phyloP scores from a whole-genome alignment of 768 basidiomycete genomes.

The Boletellus ananiceps region DNA sequence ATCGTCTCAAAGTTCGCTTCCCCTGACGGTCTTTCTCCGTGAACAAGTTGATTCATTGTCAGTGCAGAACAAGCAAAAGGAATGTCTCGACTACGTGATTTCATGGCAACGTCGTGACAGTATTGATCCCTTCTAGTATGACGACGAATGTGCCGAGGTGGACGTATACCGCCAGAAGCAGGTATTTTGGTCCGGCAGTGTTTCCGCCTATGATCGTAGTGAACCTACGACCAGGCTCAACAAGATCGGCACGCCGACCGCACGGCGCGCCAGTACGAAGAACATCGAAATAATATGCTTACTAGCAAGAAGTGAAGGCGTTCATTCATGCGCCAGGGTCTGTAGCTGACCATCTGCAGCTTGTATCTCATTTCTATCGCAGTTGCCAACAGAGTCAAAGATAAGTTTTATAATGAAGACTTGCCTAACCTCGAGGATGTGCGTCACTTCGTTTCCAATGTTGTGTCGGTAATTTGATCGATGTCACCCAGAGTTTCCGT shows the following conservation, averaged over 20 bases:
- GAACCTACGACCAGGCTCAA: constrained; percentile 41
- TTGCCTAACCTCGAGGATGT: constrained; percentile 71
- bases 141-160: constrained; percentile 71
- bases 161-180: constrained; percentile 77
- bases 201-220: background rate
- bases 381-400: constrained; percentile 64
- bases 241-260: constrained; percentile 78
- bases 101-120: background rate
- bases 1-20: constrained; percentile 60
- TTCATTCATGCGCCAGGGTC: background rate
- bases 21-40: background rate
- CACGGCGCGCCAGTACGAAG: constrained; percentile 67
- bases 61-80: constrained; percentile 32
- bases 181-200: constrained; percentile 30
- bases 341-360: constrained; percentile 33
- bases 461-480: constrained; percentile 6
- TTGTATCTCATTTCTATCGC: constrained; percentile 67
- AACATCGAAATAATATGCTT: constrained; percentile 72
- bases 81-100: constrained; percentile 2
- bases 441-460: constrained; percentile 26
- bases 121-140: constrained; percentile 50
- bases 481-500: constrained; percentile 66
- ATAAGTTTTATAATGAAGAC: constrained; percentile 66
- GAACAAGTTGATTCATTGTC: constrained; percentile 3
- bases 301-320: constrained; percentile 70